phyloP scores from a whole-genome alignment of 2,329 filamentous ascomycete species.

The Colletotrichum sublineola region DNA sequence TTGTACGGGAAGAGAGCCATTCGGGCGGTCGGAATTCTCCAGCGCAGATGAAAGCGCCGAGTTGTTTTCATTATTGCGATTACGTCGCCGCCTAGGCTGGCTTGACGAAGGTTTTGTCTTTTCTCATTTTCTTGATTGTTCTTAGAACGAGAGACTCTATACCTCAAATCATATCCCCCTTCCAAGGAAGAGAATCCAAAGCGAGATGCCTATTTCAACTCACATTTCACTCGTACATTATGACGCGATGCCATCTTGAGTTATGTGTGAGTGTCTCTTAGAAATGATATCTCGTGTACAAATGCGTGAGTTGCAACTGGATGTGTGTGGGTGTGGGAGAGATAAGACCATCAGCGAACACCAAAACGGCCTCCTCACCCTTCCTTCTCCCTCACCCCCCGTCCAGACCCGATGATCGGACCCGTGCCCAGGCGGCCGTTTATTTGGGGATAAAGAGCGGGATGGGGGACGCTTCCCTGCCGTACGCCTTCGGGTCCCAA shows the following conservation, averaged over 20 bases:
- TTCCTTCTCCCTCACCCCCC: not conserved
- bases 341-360: not conserved
- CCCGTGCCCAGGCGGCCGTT: slow-evolving; percentile 17
- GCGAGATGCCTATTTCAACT: not conserved
- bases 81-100: slow-evolving; percentile 32
- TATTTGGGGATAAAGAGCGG: slow-evolving; percentile 5
- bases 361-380: not conserved
- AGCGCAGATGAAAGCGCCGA: slow-evolving; percentile 13
- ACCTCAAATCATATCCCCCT: not conserved
- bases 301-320: not conserved
- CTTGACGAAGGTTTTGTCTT: slow-evolving; percentile 24
- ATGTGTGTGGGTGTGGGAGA: not conserved
- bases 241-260: not conserved
- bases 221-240: not conserved
- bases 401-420: slow-evolving; percentile 10
- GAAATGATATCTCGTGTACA: slow-evolving; percentile 2
- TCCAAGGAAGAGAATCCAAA: slow-evolving; percentile 23
- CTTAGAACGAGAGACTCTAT: slow-evolving; percentile 26
- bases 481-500: no score
- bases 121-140: slow-evolving; percentile 4
- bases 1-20: slow-evolving; percentile 7
- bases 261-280: not conserved
- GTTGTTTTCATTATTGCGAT: not conserved
- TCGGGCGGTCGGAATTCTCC: not conserved
- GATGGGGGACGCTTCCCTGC: not conserved